Percentiles rank a stretch among this genome's conserved stretches.
Evolutionary conservation across 1,284 basidiomycete genomes (phyloP).

Genomic region (Ceratobasidium sp.): DNA sequence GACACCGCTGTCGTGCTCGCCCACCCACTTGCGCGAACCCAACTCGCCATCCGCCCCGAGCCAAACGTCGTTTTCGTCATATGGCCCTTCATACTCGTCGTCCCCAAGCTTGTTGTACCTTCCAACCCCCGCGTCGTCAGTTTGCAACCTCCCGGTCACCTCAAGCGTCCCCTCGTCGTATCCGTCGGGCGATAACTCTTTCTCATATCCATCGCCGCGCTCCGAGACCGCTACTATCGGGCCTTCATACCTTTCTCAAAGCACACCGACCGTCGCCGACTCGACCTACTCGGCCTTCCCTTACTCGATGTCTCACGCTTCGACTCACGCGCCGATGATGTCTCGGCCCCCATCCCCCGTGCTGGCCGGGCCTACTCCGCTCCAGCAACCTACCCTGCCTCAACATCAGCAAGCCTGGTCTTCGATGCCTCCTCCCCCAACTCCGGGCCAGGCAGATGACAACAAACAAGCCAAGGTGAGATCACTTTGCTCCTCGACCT

Average conservation of each 20-base stretch:
- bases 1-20: constrained; percentile 14
- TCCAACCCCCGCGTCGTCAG: constrained; percentile 37
- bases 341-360: constrained; percentile 47
- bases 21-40: constrained; percentile 32
- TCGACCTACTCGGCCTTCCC: neutral
- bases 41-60: constrained; percentile 24
- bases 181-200: constrained; percentile 22
- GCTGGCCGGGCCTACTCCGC: constrained; percentile 38
- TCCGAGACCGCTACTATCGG: constrained; percentile 41
- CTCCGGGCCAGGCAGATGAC: constrained; percentile 30
- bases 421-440: constrained; percentile 47
- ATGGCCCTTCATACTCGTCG: constrained; percentile 3
- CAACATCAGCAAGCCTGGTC: constrained; percentile 32
- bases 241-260: constrained; percentile 29
- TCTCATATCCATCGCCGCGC: constrained; percentile 35
- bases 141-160: constrained; percentile 33
- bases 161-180: constrained; percentile 24
- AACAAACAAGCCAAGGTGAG: constrained; percentile 40
- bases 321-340: constrained; percentile 34
- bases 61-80: constrained; percentile 13
- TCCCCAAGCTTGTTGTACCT: constrained; percentile 29
- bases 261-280: neutral
- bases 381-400: constrained; percentile 45
- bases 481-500: constrained; percentile 14
- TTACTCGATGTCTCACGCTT: constrained; percentile 35